These are phyloP conservation scores for Eucalyptus cladocalyx DNA, from an alignment of 345 rosid genomes.

Conservation along the genomic window DNA sequence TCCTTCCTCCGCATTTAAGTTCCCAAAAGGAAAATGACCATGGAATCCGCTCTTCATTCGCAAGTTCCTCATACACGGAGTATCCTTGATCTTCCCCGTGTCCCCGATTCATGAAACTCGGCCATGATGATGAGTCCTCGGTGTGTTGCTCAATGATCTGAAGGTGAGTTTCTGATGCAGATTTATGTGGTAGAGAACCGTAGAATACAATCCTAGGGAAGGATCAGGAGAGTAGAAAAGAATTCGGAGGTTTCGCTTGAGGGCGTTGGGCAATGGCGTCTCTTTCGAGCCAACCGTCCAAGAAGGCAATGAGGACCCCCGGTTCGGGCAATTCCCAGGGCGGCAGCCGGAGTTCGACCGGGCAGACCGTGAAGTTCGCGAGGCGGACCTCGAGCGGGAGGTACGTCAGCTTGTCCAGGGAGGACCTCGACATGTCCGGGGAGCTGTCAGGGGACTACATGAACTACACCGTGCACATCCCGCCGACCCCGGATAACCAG, in stretches of 20 bases:
- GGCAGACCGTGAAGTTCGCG: conserved; percentile 85
- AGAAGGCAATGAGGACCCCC: conserved; percentile 35
- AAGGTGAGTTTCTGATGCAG: background rate
- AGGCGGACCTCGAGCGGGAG: conserved; percentile 90
- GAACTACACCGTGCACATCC: conserved; percentile 92
- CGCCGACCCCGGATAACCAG: conserved; percentile 88
- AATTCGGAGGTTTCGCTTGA: background rate
- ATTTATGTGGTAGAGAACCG: background rate
- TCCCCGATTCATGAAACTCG: background rate
- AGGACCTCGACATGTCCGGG: conserved; percentile 76
- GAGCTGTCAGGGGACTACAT: conserved; percentile 71
- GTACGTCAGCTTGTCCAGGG: conserved; percentile 78
- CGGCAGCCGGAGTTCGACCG: conserved; percentile 2
- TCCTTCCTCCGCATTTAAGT: background rate
- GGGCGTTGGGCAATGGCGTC: conserved; percentile 33
- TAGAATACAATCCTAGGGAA: background rate
- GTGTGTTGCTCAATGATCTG: background rate
- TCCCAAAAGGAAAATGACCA: background rate
- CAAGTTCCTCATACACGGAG: background rate
- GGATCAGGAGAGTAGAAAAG: background rate
- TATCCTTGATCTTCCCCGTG: background rate
- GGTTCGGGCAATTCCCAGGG: conserved; percentile 15
- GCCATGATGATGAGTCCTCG: background rate
- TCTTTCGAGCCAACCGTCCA: conserved; percentile 39
- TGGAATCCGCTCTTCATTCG: background rate